These are phyloP conservation scores for Talaromyces atroroseus DNA, from an alignment of 2,329 filamentous ascomycete genomes.

Conservation along the genomic window DNA sequence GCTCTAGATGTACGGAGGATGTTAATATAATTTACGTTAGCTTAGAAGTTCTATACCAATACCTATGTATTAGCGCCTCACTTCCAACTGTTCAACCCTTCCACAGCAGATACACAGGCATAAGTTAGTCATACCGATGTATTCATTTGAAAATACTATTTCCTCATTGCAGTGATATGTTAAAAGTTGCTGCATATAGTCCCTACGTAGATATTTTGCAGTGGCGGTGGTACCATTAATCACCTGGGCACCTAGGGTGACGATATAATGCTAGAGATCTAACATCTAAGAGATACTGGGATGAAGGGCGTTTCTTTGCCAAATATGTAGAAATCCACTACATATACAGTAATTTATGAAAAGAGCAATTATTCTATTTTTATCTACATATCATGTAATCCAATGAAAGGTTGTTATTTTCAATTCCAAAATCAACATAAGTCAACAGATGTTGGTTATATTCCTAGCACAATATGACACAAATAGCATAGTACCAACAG, in stretches of 20 bases:
- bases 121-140: background rate
- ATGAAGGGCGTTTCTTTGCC: too few species aligned
- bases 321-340: too few species aligned
- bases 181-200: background rate
- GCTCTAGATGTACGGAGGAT: background rate
- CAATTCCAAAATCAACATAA: too few species aligned
- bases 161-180: background rate
- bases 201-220: too few species aligned
- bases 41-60: background rate
- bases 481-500: background rate
- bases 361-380: too few species aligned
- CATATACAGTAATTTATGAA: too few species aligned
- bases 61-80: background rate
- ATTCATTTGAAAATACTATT: background rate
- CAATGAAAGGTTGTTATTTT: too few species aligned
- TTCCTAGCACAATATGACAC: background rate
- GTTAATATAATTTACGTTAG: background rate
- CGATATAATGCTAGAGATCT: too few species aligned
- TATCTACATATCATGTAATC: too few species aligned
- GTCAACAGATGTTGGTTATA: background rate
- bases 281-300: too few species aligned
- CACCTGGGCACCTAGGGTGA: too few species aligned
- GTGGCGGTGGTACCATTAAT: too few species aligned
- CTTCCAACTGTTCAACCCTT: background rate
- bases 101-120: background rate